Percentiles rank a stretch among this genome's conserved stretches.
phyloP scores from a whole-genome alignment of 164 flowering plant species.

The Piper betle region DNA sequence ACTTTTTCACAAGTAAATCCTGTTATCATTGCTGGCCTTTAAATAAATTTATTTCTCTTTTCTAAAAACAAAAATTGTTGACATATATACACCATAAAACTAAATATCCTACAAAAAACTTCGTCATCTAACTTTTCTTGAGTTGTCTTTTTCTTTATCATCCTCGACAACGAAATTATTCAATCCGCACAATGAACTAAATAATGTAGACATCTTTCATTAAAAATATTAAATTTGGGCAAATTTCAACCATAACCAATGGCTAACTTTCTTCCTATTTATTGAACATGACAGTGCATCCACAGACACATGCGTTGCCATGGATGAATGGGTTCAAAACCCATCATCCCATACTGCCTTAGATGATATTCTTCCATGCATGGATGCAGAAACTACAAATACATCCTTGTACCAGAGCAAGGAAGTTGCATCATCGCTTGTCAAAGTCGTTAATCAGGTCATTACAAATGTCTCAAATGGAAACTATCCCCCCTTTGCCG shows the following conservation, averaged over 20 bases:
- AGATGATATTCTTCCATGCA: constrained; percentile 81
- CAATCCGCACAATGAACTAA: too few species aligned
- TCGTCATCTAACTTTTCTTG: too few species aligned
- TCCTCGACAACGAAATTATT: too few species aligned
- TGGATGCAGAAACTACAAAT: constrained; percentile 66
- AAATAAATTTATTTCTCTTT: background rate
- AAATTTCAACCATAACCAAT: background rate
- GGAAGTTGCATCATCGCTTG: constrained; percentile 44
- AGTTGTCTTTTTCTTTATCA: too few species aligned
- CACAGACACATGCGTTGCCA: constrained; percentile 74
- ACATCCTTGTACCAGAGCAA: constrained; percentile 43
- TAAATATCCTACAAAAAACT: too few species aligned
- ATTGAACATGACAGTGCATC: constrained; percentile 34
- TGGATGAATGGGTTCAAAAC: constrained; percentile 78
- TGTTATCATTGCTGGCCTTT: background rate
- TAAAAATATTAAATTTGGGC: too few species aligned
- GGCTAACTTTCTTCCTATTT: background rate
- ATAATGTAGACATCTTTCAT: too few species aligned
- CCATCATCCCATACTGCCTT: constrained; percentile 82
- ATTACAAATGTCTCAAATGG: constrained; percentile 44
- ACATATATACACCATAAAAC: too few species aligned
- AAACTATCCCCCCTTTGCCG: constrained; percentile 27
- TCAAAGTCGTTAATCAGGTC: constrained; percentile 33
- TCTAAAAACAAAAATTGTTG: too few species aligned
- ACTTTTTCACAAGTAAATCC: constrained; percentile 76